Evolutionary conservation across 2,329 filamentous ascomycete species (phyloP).

Genomic region (Aureobasidium sp.): DNA sequence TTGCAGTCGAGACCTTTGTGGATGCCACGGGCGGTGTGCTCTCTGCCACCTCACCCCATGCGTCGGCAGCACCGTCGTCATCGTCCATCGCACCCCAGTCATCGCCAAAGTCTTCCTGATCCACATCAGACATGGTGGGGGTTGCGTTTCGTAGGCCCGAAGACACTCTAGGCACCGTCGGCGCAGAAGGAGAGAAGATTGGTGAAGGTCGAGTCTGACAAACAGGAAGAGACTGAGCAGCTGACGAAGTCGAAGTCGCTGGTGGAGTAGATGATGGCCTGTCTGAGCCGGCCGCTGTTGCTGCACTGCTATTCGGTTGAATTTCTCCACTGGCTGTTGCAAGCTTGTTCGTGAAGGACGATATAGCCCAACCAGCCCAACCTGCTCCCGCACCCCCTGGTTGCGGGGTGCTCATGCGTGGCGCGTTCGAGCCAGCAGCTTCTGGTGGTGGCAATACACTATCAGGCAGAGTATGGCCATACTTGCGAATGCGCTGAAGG

Average conservation of each 20-base stretch:
- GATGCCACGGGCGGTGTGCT: slow-evolving; percentile 31
- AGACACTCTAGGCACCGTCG: slow-evolving; percentile 25
- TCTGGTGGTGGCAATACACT: slow-evolving; percentile 61
- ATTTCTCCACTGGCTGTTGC: slow-evolving; percentile 82
- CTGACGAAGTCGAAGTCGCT: slow-evolving; percentile 37
- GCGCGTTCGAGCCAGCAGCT: slow-evolving; percentile 48
- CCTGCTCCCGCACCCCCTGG: slow-evolving; percentile 46
- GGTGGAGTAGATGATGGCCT: slow-evolving; percentile 44
- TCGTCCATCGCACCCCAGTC: slow-evolving; percentile 65
- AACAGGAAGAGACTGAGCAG: slow-evolving; percentile 20
- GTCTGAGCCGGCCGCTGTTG: slow-evolving; percentile 56
- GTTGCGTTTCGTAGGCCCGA: slow-evolving; percentile 23
- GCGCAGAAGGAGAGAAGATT: slow-evolving; percentile 20
- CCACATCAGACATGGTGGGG: slow-evolving; percentile 20
- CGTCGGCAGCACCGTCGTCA: slow-evolving; percentile 50
- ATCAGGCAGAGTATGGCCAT: slow-evolving; percentile 70
- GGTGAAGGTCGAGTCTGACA: slow-evolving; percentile 12
- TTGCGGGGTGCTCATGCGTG: slow-evolving; percentile 75
- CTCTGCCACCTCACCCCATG: slow-evolving; percentile 42
- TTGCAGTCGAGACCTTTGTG: slow-evolving; percentile 26
- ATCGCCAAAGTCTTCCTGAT: slow-evolving; percentile 56
- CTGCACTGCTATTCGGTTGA: slow-evolving; percentile 51
- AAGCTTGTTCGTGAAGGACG: slow-evolving; percentile 94
- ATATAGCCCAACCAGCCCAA: slow-evolving; percentile 98
- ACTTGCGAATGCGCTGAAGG: slow-evolving; percentile 73